Percentiles rank a stretch among this genome's conserved stretches.
Conservation (phyloP, 495 filamentous ascomycete genomes). For the Massariosphaeria phaeospora region DNA sequence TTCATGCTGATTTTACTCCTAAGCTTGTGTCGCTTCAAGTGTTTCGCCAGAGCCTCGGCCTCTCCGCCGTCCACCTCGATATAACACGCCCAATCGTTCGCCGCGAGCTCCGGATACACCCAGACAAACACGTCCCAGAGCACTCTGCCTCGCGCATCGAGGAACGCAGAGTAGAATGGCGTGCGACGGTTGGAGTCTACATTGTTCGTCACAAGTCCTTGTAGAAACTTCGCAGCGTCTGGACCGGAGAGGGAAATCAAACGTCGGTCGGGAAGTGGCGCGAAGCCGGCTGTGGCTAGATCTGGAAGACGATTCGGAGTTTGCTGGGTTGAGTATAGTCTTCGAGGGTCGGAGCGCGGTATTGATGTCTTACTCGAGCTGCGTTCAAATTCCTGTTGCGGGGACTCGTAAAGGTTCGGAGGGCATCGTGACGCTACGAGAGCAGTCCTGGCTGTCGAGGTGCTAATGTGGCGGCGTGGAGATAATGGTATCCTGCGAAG, state of each 20-base stretch:
- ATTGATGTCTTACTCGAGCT: too few species aligned
- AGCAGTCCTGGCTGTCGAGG: neutral
- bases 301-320: too few species aligned
- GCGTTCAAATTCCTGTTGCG: too few species aligned
- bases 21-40: constrained; percentile 78
- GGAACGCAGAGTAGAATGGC: constrained; percentile 69
- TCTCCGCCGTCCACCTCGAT: constrained; percentile 75
- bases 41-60: constrained; percentile 55
- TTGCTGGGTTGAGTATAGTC: too few species aligned
- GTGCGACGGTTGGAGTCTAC: constrained; percentile 46
- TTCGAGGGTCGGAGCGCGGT: too few species aligned
- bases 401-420: too few species aligned
- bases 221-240: constrained; percentile 78
- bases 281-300: constrained; percentile 47
- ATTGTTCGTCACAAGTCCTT: constrained; percentile 78
- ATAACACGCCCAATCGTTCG: constrained; percentile 56
- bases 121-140: constrained; percentile 90
- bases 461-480: neutral
- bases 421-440: neutral
- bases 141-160: constrained; percentile 77
- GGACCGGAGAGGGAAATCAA: constrained; percentile 72
- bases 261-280: constrained; percentile 61
- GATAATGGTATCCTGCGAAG: constrained; percentile 14
- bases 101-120: constrained; percentile 42
- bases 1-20: constrained; percentile 69